Percentiles rank a stretch among this genome's conserved stretches.
phyloP scores from a whole-genome alignment of 2,329 filamentous ascomycete species.

The Colletotrichum siamense region DNA sequence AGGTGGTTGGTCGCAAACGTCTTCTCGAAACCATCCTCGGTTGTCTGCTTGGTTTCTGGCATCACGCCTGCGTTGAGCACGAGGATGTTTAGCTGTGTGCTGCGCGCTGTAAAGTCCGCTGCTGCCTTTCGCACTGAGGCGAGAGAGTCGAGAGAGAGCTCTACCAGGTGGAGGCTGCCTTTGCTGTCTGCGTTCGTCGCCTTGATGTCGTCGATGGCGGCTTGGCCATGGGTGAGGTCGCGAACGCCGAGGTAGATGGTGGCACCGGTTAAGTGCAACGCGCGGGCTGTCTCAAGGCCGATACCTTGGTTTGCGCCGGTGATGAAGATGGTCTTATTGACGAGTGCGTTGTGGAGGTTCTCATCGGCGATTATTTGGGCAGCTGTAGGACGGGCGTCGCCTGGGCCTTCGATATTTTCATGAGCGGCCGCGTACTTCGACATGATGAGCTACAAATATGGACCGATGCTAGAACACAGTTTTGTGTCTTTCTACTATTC shows the following conservation, averaged over 20 bases:
- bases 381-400: conserved; percentile 23
- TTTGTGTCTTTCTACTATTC: too few relatives aligned
- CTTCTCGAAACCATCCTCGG: conserved; percentile 28
- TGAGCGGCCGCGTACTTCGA: not conserved
- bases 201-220: conserved; percentile 27
- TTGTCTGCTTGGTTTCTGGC: conserved; percentile 7
- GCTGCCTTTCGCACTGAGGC: conserved; percentile 30
- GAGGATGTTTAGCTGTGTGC: conserved; percentile 33
- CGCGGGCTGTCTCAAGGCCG: conserved; percentile 42
- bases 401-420: conserved; percentile 3
- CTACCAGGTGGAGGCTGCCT: not conserved
- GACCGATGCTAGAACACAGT: too few relatives aligned
- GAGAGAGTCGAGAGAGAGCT: conserved; percentile 18
- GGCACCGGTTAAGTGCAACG: conserved; percentile 41
- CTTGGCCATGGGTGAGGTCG: conserved; percentile 35
- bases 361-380: conserved; percentile 19
- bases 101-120: conserved; percentile 31
- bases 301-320: conserved; percentile 43
- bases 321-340: conserved; percentile 39
- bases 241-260: conserved; percentile 41
- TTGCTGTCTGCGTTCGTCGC: not conserved
- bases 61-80: conserved; percentile 42
- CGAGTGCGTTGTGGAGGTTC: conserved; percentile 17
- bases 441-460: not conserved
- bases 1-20: conserved; percentile 61